Conservation (phyloP, 1,139 yeast genomes). For the Blastobotrys proliferans region DNA sequence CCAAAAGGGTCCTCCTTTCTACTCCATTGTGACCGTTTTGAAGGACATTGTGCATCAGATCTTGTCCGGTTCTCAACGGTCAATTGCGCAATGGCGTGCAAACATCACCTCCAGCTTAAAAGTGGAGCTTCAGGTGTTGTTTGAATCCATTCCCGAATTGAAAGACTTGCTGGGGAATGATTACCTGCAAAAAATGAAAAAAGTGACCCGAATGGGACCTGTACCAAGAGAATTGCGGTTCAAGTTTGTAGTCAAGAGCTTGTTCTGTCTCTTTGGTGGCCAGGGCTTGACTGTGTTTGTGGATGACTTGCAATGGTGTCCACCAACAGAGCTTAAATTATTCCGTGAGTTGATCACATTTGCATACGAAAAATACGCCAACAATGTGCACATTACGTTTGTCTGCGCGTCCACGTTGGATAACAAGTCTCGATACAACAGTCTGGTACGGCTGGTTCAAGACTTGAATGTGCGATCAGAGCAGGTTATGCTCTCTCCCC, state of each 20-base stretch:
- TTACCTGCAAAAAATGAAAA: conserved; percentile 32
- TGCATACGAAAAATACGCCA: conserved; percentile 26
- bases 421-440: conserved; percentile 19
- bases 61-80: conserved; percentile 39
- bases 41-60: conserved; percentile 44
- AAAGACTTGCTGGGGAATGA: conserved; percentile 44
- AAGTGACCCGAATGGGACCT: conserved; percentile 27
- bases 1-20: conserved; percentile 36
- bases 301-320: conserved; percentile 50
- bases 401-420: conserved; percentile 29
- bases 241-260: conserved; percentile 43
- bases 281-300: conserved; percentile 46
- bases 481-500: conserved; percentile 27
- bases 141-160: conserved; percentile 46
- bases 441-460: conserved; percentile 23
- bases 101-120: conserved; percentile 41
- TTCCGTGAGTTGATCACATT: conserved; percentile 29
- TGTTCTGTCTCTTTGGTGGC: conserved; percentile 43
- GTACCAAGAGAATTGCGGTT: conserved; percentile 42
- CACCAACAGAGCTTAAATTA: conserved; percentile 30
- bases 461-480: conserved; percentile 28
- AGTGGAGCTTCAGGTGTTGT: conserved; percentile 44
- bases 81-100: conserved; percentile 44
- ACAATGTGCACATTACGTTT: conserved; percentile 27
- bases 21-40: conserved; percentile 38